A percentile compares a stretch with the other conserved stretches of the same genome.
Evolutionary conservation across 2,329 filamentous ascomycete genomes (phyloP).

Genomic region (Chalara sp.): DNA sequence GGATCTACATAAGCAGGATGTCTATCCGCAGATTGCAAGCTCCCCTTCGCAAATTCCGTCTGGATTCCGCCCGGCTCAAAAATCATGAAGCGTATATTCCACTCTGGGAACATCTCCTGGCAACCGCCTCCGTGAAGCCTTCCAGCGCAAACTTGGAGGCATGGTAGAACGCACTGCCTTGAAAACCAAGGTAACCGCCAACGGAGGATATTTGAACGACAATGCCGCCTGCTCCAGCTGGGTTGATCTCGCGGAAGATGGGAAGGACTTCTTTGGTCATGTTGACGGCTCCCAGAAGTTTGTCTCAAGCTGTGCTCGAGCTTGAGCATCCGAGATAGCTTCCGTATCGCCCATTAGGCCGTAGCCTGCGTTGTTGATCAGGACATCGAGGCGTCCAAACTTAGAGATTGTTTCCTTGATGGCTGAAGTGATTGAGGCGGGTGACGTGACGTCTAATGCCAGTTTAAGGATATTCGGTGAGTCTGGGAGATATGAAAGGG

Average conservation of each 20-base stretch:
- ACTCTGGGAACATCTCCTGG: constrained; percentile 26
- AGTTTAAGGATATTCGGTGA: constrained; percentile 34
- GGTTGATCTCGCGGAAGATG: constrained; percentile 8
- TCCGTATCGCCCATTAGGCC: constrained; percentile 46
- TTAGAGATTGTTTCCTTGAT: constrained; percentile 27
- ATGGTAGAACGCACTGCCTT: constrained; percentile 31
- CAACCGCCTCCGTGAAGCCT: constrained; percentile 29
- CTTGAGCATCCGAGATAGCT: constrained; percentile 20
- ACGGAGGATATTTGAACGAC: constrained; percentile 33
- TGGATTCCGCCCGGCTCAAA: constrained; percentile 34
- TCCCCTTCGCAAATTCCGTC: constrained; percentile 28
- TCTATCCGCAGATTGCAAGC: constrained; percentile 7
- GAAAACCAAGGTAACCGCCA: constrained; percentile 27
- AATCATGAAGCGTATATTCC: constrained; percentile 33
- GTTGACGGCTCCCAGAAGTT: constrained; percentile 7
- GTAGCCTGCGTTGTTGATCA: constrained; percentile 55
- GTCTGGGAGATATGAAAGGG: constrained; percentile 33
- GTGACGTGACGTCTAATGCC: constrained; percentile 39
- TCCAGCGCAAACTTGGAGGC: constrained; percentile 33
- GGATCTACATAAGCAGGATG: constrained; percentile 16
- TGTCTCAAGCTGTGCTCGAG: constrained; percentile 31
- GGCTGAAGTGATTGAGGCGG: constrained; percentile 25
- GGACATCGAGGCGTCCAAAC: constrained; percentile 43
- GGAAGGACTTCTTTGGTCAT: constrained; percentile 4
- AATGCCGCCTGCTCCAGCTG: constrained; percentile 21